Conservation (phyloP, 352 stramenopile species). For the Phytophthora sp. region DNA sequence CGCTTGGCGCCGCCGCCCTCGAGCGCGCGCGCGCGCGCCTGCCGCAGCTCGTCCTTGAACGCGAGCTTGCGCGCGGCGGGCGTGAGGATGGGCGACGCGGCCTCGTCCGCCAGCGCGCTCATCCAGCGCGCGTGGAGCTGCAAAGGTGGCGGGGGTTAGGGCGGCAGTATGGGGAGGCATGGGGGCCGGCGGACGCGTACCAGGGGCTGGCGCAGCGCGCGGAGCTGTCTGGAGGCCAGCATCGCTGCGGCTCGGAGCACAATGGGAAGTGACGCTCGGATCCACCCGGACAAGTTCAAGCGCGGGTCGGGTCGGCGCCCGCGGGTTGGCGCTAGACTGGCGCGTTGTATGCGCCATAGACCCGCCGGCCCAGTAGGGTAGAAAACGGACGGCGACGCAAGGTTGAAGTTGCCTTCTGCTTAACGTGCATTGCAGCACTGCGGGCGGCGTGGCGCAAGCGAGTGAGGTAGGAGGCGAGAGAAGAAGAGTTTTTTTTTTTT, state of each 20-base stretch:
- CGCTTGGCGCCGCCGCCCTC: conserved; percentile 87
- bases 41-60: conserved; percentile 75
- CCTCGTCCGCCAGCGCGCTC: conserved; percentile 40
- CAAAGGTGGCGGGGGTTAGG: no score
- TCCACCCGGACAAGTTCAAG: conserved; percentile 22
- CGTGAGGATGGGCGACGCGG: conserved; percentile 43
- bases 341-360: neutral
- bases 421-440: conserved; percentile 18
- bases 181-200: conserved; percentile 1
- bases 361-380: neutral
- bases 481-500: neutral
- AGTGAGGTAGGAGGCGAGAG: neutral
- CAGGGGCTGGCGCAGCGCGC: conserved; percentile 24
- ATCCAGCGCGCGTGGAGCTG: conserved; percentile 47
- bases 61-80: conserved; percentile 68
- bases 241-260: conserved; percentile 4
- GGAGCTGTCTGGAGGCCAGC: conserved; percentile 23
- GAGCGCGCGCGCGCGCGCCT: conserved; percentile 76
- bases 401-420: conserved; percentile 20
- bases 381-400: conserved; percentile 1
- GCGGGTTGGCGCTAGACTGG: conserved; percentile 4
- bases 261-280: conserved; percentile 23
- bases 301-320: no score
- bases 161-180: neutral
- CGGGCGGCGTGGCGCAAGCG: neutral